These are phyloP conservation scores for Pleurotus eryngii DNA, from an alignment of 768 basidiomycete species.

Conservation along the genomic window DNA sequence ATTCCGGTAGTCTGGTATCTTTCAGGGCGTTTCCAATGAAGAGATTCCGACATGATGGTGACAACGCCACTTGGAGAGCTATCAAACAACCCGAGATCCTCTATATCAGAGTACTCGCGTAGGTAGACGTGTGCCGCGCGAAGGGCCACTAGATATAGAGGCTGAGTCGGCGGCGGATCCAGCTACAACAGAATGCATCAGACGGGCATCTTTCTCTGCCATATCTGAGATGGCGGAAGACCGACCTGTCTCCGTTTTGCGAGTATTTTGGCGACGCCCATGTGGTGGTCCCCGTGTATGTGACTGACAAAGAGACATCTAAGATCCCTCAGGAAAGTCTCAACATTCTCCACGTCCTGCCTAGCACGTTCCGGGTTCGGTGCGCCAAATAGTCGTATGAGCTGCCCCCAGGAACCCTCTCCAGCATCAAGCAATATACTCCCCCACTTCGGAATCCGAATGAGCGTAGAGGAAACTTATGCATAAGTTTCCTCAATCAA, in stretches of 20 bases:
- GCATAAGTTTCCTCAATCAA: too few species aligned
- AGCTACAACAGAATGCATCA: constrained; percentile 41
- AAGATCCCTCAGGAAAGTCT: constrained; percentile 52
- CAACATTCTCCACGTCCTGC: constrained; percentile 24
- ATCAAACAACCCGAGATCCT: constrained; percentile 63
- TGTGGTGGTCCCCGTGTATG: constrained; percentile 90
- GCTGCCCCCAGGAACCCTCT: constrained; percentile 91
- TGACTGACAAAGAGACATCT: constrained; percentile 87
- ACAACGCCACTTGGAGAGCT: constrained; percentile 47
- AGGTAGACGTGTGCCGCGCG: constrained; percentile 62
- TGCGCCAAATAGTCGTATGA: constrained; percentile 71
- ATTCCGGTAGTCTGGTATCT: constrained; percentile 34
- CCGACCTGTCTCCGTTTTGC: constrained; percentile 64
- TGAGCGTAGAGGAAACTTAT: constrained; percentile 70
- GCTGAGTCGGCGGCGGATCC: constrained; percentile 52
- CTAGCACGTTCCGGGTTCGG: constrained; percentile 35
- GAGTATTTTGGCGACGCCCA: constrained; percentile 74
- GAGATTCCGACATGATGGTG: constrained; percentile 50
- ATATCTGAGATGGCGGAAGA: constrained; percentile 3
- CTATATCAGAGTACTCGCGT: constrained; percentile 66
- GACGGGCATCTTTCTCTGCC: neutral
- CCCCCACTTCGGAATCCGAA: constrained; percentile 70
- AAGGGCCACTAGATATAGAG: constrained; percentile 69
- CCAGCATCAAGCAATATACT: constrained; percentile 85
- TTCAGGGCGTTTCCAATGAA: constrained; percentile 43